These are phyloP conservation scores for Ceratorhiza oryzae-sativae DNA, from an alignment of 1,284 basidiomycete genomes.

Conservation along the genomic window DNA sequence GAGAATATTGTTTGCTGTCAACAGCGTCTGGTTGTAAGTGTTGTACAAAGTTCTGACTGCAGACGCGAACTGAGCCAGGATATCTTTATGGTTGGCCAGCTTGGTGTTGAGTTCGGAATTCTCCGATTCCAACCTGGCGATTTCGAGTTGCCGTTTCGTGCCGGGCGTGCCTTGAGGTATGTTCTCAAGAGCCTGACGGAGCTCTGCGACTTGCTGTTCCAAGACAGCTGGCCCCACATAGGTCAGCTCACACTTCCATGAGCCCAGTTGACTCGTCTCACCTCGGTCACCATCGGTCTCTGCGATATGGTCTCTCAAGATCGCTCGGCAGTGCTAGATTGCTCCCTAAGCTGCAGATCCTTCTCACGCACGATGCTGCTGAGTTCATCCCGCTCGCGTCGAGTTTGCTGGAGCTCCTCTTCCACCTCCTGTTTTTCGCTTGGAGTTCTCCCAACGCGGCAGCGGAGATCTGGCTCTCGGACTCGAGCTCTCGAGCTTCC, in stretches of 20 bases:
- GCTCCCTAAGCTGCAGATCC: slow-evolving; percentile 73
- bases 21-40: slow-evolving; percentile 47
- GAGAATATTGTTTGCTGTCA: slow-evolving; percentile 26
- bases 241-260: background rate
- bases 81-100: slow-evolving; percentile 50
- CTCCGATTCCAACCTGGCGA: slow-evolving; percentile 19
- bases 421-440: slow-evolving; percentile 49
- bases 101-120: slow-evolving; percentile 48
- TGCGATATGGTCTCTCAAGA: slow-evolving; percentile 86
- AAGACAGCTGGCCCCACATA: slow-evolving; percentile 66
- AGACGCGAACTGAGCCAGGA: slow-evolving; percentile 49
- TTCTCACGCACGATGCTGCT: slow-evolving; percentile 59
- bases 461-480: slow-evolving; percentile 63
- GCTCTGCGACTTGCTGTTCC: slow-evolving; percentile 83
- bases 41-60: slow-evolving; percentile 52
- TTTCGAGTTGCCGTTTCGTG: slow-evolving; percentile 42
- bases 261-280: background rate
- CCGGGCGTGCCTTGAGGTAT: slow-evolving; percentile 47
- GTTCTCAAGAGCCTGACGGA: slow-evolving; percentile 55
- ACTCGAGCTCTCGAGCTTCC: slow-evolving; percentile 55
- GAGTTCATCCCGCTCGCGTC: slow-evolving; percentile 65
- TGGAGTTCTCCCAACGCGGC: slow-evolving; percentile 68
- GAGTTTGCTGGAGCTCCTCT: slow-evolving; percentile 65
- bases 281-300: slow-evolving; percentile 87
- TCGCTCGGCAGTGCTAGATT: slow-evolving; percentile 82